These are phyloP conservation scores for Eucalyptus curtisii DNA, from an alignment of 345 rosid species.

Conservation along the genomic window DNA sequence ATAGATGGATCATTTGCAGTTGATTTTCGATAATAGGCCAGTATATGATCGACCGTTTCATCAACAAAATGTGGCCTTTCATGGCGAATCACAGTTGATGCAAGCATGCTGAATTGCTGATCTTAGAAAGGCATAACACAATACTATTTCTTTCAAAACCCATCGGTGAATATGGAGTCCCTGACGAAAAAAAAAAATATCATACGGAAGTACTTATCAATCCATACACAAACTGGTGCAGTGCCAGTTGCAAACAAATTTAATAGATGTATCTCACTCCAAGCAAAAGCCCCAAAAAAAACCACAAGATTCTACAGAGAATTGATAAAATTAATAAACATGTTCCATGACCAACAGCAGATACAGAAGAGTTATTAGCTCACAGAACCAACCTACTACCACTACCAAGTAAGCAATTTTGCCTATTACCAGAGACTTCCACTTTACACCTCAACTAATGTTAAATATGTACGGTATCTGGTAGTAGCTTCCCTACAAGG, in stretches of 20 bases:
- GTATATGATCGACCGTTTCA: background rate
- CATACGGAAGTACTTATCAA: background rate
- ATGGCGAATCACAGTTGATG: background rate
- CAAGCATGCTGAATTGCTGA: background rate
- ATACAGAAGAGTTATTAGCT: background rate
- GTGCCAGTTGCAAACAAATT: background rate
- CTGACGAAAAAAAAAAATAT: background rate
- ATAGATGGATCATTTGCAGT: background rate
- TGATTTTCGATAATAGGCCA: background rate
- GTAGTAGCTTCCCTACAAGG: background rate
- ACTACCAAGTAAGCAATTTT: background rate
- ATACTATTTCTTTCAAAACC: background rate
- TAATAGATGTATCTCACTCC: background rate
- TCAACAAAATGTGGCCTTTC: background rate
- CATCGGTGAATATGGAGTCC: background rate
- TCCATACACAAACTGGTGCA: background rate
- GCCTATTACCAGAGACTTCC: background rate
- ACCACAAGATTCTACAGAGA: background rate
- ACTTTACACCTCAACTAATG: slow-evolving; percentile 1
- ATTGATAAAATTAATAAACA: background rate
- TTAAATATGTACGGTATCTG: background rate
- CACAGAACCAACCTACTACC: background rate
- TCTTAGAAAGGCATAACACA: background rate
- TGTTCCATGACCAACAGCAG: background rate
- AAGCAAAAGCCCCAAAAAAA: background rate